Conservation (phyloP, 148 eudicot genomes). For the Cornus controversa region DNA sequence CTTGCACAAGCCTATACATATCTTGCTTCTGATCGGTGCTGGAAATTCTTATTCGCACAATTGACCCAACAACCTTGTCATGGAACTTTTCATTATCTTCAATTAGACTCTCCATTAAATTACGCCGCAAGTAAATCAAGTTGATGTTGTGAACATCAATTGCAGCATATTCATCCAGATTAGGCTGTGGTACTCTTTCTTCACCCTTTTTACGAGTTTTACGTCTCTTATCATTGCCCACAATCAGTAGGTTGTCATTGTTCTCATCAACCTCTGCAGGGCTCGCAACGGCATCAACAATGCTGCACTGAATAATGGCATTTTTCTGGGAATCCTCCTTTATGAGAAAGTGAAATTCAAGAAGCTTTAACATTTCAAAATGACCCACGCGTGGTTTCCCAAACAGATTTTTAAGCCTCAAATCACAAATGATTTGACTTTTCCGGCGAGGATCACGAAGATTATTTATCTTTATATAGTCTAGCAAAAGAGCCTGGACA, state of each 20-base stretch:
- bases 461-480: constrained; percentile 75
- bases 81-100: constrained; percentile 57
- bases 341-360: constrained; percentile 60
- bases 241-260: constrained; percentile 31
- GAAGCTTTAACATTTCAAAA: constrained; percentile 89
- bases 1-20: constrained; percentile 82
- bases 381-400: constrained; percentile 79
- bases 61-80: constrained; percentile 81
- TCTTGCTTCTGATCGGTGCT: constrained; percentile 80
- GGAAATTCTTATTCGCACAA: constrained; percentile 83
- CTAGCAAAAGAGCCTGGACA: constrained; percentile 78
- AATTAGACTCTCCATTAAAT: constrained; percentile 65
- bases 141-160: constrained; percentile 80
- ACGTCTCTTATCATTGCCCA: constrained; percentile 50
- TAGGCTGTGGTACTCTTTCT: constrained; percentile 42
- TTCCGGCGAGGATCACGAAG: constrained; percentile 82
- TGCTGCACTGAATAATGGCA: constrained; percentile 47
- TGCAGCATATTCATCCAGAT: constrained; percentile 84
- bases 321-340: constrained; percentile 60
- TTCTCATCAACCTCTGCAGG: constrained; percentile 42
- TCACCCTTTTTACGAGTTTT: constrained; percentile 55
- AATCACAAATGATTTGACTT: constrained; percentile 86
- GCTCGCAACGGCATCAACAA: constrained; percentile 35
- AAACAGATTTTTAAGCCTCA: constrained; percentile 66
- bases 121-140: constrained; percentile 73